Evolutionary conservation across 2,329 filamentous ascomycete genomes (phyloP).

Genomic region (Neophaeococcomyces aloes): DNA sequence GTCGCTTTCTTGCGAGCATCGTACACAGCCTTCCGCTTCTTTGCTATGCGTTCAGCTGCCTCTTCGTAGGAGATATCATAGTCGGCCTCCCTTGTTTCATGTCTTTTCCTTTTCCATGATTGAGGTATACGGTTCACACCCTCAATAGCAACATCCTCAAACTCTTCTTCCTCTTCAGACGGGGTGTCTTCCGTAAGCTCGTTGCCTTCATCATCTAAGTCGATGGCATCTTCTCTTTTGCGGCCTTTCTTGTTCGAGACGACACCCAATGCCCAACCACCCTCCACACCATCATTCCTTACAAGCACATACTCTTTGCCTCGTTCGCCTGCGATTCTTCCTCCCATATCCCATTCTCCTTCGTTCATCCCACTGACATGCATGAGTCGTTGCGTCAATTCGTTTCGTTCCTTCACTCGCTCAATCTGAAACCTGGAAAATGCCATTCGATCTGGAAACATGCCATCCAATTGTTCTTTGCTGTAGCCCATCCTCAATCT

Average conservation of each 20-base stretch:
- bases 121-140: conserved; percentile 77
- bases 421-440: conserved; percentile 97
- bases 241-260: conserved; percentile 76
- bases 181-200: conserved; percentile 42
- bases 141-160: conserved; percentile 87
- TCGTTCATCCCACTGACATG: conserved; percentile 80
- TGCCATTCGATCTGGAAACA: conserved; percentile 97
- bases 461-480: conserved; percentile 87
- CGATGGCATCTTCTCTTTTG: conserved; percentile 76
- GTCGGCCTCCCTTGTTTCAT: conserved; percentile 23
- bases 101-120: conserved; percentile 31
- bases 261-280: conserved; percentile 90
- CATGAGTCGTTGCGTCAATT: conserved; percentile 91
- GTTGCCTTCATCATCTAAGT: conserved; percentile 59
- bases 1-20: conserved; percentile 27
- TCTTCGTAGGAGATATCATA: conserved; percentile 29
- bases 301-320: conserved; percentile 92
- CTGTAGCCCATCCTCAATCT: conserved; percentile 89
- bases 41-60: conserved; percentile 27
- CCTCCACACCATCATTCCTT: conserved; percentile 88
- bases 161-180: conserved; percentile 59
- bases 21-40: conserved; percentile 39
- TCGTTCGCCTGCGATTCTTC: conserved; percentile 56
- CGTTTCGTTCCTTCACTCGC: conserved; percentile 80
- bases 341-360: conserved; percentile 48